Percentiles rank a stretch among this genome's conserved stretches.
Conservation (phyloP, 2,329 filamentous ascomycete species). For the Torrubiellomyces zombiae region DNA sequence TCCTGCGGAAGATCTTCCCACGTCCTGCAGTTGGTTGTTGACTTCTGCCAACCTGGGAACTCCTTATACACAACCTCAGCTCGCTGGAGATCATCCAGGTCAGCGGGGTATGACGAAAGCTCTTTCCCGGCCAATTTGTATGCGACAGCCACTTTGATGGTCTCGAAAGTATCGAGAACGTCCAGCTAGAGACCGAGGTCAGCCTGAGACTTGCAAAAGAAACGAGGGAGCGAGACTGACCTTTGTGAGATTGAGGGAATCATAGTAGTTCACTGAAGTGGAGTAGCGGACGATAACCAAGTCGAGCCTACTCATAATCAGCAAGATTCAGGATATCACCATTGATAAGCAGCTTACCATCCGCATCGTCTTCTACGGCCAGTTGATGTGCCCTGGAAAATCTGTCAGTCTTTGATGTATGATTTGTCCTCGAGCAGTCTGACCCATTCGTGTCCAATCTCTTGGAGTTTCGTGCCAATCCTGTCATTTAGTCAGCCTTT, state of each 20-base stretch:
- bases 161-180: conserved; percentile 6
- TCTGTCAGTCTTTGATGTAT: conserved; percentile 8
- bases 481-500: conserved; percentile 9
- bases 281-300: conserved; percentile 4
- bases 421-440: conserved; percentile 6
- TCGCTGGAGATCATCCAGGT: conserved; percentile 3
- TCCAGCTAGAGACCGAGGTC: too few relatives aligned
- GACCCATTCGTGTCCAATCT: conserved; percentile 26
- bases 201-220: too few relatives aligned
- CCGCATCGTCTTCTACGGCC: conserved; percentile 42
- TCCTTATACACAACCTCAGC: conserved; percentile 5
- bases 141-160: conserved; percentile 8
- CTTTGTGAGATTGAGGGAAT: conserved; percentile 4
- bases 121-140: conserved; percentile 6
- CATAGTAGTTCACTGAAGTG: conserved; percentile 4
- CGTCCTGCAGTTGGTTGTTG: conserved; percentile 4
- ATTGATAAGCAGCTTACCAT: conserved; percentile 24
- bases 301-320: conserved; percentile 10
- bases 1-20: too few relatives aligned
- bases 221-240: too few relatives aligned
- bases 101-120: conserved; percentile 4
- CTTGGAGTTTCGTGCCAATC: conserved; percentile 27
- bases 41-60: conserved; percentile 5
- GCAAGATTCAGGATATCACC: conserved; percentile 6
- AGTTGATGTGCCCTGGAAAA: conserved; percentile 27